Evolutionary conservation across 345 rosid species (phyloP), one percentile per base, ranked within the genome.

Genomic region (Citrus maxima): DNA sequence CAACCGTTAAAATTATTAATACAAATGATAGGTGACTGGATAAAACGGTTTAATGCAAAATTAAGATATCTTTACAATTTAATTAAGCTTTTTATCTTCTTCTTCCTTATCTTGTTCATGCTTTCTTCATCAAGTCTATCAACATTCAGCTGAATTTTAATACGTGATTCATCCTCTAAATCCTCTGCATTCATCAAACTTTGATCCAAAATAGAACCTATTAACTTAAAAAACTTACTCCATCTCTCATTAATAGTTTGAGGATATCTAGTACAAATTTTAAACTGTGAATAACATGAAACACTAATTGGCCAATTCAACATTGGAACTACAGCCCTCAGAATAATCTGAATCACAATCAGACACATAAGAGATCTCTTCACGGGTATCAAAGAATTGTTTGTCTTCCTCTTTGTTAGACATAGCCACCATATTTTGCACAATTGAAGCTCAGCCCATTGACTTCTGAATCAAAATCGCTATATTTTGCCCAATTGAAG

Each of bases 221-320:
- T 84, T 84, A 82, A 83, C 67, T 70, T 80, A 7, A 70, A 46
- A 72, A 88, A 89, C 84, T 74, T 82, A 19, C 72, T 40, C 16
- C 93, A 89, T 16, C 94, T 91, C 60, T 85, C 91, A 51, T 67
- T 63, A 79, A 90, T 87, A 76, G 92, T 93, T 77, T 85, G 89
- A 0, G 87, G 93, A 74, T 80, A 83, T 77, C 13, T 82, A 51
- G 73, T 80, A 96, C 97, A 90, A 61, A 85, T 25, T n/a, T 88
- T 89, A 35, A 80, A 85, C 54, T 63, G 80, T 64, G 84, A 82
- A 83, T 78, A 61, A 58, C 46, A 40, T 32, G 68, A 76, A 35
- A 61, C 72, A 75, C 71, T 25, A 59, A 30, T 78, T 75, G 32
- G 54, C 68, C 74, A 59, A 21, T 28, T 77, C 82, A 66, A 65